phyloP scores from a whole-genome alignment of 2,329 filamentous ascomycete species.

The Aspergillus persii region DNA sequence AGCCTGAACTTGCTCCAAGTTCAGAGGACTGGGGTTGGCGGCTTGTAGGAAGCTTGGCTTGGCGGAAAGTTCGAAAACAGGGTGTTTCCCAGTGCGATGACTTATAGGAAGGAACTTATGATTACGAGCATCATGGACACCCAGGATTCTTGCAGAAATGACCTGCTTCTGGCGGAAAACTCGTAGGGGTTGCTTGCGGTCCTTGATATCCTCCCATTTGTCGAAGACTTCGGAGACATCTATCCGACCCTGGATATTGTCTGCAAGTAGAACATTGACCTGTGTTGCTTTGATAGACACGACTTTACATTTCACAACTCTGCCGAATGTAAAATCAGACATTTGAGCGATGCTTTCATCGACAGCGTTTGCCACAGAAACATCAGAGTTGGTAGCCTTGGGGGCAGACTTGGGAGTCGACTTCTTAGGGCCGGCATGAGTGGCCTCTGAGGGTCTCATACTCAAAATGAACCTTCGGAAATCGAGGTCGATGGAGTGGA shows the following conservation, averaged over 20 bases:
- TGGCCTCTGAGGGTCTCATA: slow-evolving; percentile 51
- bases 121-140: slow-evolving; percentile 84
- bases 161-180: slow-evolving; percentile 70
- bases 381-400: slow-evolving; percentile 38
- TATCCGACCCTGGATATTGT: slow-evolving; percentile 87
- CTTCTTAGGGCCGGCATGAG: slow-evolving; percentile 48
- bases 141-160: slow-evolving; percentile 73
- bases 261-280: slow-evolving; percentile 82
- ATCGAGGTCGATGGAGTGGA: slow-evolving; percentile 69
- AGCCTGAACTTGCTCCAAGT: slow-evolving; percentile 68
- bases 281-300: slow-evolving; percentile 88
- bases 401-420: slow-evolving; percentile 13
- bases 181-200: slow-evolving; percentile 76
- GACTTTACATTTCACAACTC: slow-evolving; percentile 71
- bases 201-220: slow-evolving; percentile 77
- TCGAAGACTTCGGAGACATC: slow-evolving; percentile 91
- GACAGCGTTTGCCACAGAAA: slow-evolving; percentile 55
- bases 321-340: slow-evolving; percentile 73
- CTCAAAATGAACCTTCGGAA: slow-evolving; percentile 68
- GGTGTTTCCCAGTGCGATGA: slow-evolving; percentile 74
- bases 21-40: slow-evolving; percentile 62
- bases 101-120: slow-evolving; percentile 90
- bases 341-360: slow-evolving; percentile 63
- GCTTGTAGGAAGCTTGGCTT: slow-evolving; percentile 61
- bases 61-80: slow-evolving; percentile 81